phyloP scores from a whole-genome alignment of 2,329 filamentous ascomycete genomes.

The Aspergillus fructus region DNA sequence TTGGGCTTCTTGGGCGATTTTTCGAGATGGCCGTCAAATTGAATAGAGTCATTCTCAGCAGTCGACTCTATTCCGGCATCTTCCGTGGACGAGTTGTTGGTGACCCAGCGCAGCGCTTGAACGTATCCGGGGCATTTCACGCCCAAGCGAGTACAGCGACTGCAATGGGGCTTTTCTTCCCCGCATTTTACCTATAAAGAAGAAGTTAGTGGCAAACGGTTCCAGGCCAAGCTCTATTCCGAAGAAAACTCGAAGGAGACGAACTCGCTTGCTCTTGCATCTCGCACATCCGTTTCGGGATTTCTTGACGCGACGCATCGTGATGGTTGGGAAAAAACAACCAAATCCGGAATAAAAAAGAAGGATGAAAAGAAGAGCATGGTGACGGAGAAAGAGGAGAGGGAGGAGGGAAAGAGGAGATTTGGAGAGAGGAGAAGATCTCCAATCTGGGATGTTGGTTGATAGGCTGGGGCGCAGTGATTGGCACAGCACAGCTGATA shows the following conservation, averaged over 20 bases:
- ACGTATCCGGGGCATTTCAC: slow-evolving; percentile 40
- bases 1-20: slow-evolving; percentile 2
- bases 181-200: slow-evolving; percentile 39
- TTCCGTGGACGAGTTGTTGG: slow-evolving; percentile 27
- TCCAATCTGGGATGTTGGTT: not conserved
- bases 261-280: slow-evolving; percentile 42
- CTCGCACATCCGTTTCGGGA: slow-evolving; percentile 43
- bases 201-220: not conserved
- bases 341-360: not conserved
- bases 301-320: slow-evolving; percentile 43
- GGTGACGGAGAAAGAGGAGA: not conserved
- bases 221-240: not conserved
- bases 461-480: not conserved
- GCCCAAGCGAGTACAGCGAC: slow-evolving; percentile 38
- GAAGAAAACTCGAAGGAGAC: not conserved
- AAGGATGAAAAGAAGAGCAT: not conserved
- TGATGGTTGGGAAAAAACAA: slow-evolving; percentile 38
- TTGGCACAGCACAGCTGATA: slow-evolving; percentile 5
- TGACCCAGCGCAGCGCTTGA: slow-evolving; percentile 39
- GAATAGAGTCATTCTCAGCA: not conserved
- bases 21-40: slow-evolving; percentile 4
- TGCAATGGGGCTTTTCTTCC: slow-evolving; percentile 40
- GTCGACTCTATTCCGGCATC: slow-evolving; percentile 12
- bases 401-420: slow-evolving; percentile 1
- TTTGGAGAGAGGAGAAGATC: slow-evolving; percentile 2